Base-by-base conservation (phyloP, 2,329 filamentous ascomycete species). In the Pseudocercospora ulei region DNA sequence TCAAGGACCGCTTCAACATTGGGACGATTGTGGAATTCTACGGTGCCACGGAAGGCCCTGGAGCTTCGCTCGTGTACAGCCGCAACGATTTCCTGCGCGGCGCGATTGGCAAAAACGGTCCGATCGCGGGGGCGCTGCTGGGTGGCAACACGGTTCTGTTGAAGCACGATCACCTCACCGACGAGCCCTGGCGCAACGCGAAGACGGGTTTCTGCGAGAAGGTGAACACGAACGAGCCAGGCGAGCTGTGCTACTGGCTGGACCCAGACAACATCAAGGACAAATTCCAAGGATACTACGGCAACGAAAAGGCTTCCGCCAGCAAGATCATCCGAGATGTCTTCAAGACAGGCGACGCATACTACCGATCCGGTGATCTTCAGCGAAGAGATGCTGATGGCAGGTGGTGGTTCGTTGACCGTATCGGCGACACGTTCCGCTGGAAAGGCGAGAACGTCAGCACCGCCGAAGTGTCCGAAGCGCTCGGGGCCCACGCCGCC, bases 321-420 rank as follows among this genome's bases (percentile, higher is more conserved):
- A 70, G 73, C 48, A 93, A 93, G 62, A 72, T 93, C 30, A 60
- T 90, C 44, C 73, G 79, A 3, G 67, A 80, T 51, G 82, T 90
- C 2, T 74, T 90, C 47, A 65, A 63, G 42, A 79, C 79, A 54
- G 84, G 81, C 8, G 86, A 94, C 54, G 78, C 76, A 0, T 93
- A 76, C 69, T 92, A 86, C 67, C 76, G 84, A 14, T 80, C 82
- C 0, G 86, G 86, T n/a, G 86, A 94, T 54, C 70, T 90, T 11
- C 64, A 90, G 19, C 70, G 77, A n/a, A 73, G 71, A 64, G 80
- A 86, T 48, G 42, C 46, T 1, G 77, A 90, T 41, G 83, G 84
- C 3, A 68, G 78, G 2, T 73, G 78, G 58, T 90, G 72, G 65
- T 94, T 94, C 64, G 75, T 78, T 40, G 86, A 94, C 62, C 77